These are phyloP conservation scores for Paxillus rubicundulus DNA, from an alignment of 768 basidiomycete species.

Conservation along the genomic window DNA sequence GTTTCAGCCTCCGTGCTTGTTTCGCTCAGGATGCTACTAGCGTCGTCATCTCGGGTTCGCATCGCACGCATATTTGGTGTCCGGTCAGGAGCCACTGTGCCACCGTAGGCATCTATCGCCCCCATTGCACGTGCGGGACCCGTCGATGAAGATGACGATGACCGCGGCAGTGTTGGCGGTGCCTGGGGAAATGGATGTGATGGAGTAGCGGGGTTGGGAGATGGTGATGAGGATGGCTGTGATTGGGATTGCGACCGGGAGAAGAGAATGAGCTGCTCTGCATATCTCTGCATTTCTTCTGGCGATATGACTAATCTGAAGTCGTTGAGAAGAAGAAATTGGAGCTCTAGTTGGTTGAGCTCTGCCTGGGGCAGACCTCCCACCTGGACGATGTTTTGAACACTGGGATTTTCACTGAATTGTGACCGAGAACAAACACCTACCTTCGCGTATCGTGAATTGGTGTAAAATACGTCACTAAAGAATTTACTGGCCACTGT, in stretches of 20 bases:
- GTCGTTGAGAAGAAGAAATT: conserved; percentile 95
- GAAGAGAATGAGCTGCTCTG: conserved; percentile 81
- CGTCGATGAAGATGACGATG: conserved; percentile 19
- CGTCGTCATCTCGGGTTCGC: conserved; percentile 29
- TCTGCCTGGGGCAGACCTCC: conserved; percentile 91
- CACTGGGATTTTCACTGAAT: conserved; percentile 4
- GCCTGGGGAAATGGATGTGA: conserved; percentile 14
- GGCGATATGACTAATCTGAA: conserved; percentile 85
- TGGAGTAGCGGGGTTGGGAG: conserved; percentile 20
- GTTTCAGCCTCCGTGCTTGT: conserved; percentile 49
- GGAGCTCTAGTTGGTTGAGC: conserved; percentile 95
- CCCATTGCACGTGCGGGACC: conserved; percentile 51
- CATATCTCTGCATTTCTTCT: conserved; percentile 94
- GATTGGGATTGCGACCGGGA: conserved; percentile 44
- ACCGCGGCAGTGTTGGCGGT: conserved; percentile 20
- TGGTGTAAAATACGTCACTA: conserved; percentile 98
- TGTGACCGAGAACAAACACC: conserved; percentile 21
- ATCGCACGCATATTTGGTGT: conserved; percentile 26
- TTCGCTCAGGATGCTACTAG: conserved; percentile 36
- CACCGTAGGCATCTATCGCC: conserved; percentile 53
- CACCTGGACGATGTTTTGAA: conserved; percentile 51
- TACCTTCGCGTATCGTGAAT: conserved; percentile 97
- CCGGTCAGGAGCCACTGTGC: conserved; percentile 35
- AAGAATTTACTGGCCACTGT: conserved; percentile 99
- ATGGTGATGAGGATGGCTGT: conserved; percentile 21